Conservation (phyloP, 2,329 filamentous ascomycete genomes). For the Aspergillus intermedius region DNA sequence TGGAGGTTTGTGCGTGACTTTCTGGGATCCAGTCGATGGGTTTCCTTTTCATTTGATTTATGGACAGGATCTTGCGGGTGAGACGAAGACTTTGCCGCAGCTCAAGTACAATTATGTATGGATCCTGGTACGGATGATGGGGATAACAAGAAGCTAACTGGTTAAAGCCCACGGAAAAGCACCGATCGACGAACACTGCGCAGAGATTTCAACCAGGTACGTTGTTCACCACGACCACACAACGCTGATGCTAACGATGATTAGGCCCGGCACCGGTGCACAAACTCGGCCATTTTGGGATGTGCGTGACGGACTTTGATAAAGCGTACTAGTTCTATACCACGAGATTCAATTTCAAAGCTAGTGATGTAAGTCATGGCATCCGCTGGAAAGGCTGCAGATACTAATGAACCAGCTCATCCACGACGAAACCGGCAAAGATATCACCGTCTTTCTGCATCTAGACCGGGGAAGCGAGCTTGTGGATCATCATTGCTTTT, state of each 20-base stretch:
- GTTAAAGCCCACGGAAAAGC: conserved; percentile 10
- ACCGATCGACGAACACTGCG: conserved; percentile 8
- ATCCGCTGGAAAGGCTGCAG: neutral
- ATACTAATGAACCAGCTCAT: conserved; percentile 1
- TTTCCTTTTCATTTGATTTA: conserved; percentile 29
- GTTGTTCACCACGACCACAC: neutral
- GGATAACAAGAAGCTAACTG: neutral
- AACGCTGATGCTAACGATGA: neutral
- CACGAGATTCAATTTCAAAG: conserved; percentile 5
- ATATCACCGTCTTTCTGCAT: conserved; percentile 47
- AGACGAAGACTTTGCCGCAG: conserved; percentile 2
- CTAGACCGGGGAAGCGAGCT: conserved; percentile 47
- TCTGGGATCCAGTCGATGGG: conserved; percentile 32
- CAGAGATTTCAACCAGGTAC: conserved; percentile 10
- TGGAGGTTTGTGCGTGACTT: conserved; percentile 27
- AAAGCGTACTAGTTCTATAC: conserved; percentile 6
- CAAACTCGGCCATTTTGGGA: conserved; percentile 16
- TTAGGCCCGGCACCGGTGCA: conserved; percentile 13
- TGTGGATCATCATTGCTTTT: conserved; percentile 53
- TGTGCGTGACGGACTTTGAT: conserved; percentile 8
- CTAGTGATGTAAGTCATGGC: conserved; percentile 4
- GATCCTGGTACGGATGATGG: neutral
- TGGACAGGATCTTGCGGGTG: conserved; percentile 19
- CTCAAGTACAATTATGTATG: conserved; percentile 12
- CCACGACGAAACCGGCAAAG: conserved; percentile 11